A percentile compares a stretch with the other conserved stretches of the same genome.
These are phyloP conservation scores for Vigna unguiculata DNA, from an alignment of 306 rosid species.

Conservation along the genomic window DNA sequence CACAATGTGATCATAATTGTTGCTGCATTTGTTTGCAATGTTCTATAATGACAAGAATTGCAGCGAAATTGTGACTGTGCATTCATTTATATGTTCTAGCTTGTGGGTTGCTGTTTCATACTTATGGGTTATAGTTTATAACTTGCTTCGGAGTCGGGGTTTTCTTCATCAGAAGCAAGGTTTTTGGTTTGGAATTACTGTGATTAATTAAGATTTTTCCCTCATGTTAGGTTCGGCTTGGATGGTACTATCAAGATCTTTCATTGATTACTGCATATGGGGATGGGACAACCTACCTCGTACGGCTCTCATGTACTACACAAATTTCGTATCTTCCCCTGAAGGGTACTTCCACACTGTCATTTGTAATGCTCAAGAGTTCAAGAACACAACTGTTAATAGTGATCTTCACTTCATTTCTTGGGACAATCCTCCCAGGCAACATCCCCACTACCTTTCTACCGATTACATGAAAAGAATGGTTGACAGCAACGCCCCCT, in stretches of 20 bases:
- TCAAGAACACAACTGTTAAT: conserved; percentile 84
- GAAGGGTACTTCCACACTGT: conserved; percentile 95
- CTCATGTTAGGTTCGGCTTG: conserved; percentile 79
- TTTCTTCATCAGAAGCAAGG: background rate
- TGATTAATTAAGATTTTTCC: conserved; percentile 6
- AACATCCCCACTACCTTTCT: conserved; percentile 86
- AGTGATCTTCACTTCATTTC: conserved; percentile 86
- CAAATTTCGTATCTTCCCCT: conserved; percentile 88
- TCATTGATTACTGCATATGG: conserved; percentile 87
- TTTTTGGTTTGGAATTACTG: background rate
- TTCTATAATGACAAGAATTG: too few species aligned
- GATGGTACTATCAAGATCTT: conserved; percentile 88
- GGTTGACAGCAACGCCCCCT: conserved; percentile 76
- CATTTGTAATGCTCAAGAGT: conserved; percentile 81
- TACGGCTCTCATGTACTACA: conserved; percentile 79
- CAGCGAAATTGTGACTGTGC: background rate
- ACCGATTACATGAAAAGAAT: conserved; percentile 61
- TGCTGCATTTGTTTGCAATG: too few species aligned
- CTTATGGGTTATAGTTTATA: conserved; percentile 38
- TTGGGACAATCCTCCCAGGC: conserved; percentile 97
- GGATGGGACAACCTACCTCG: conserved; percentile 98
- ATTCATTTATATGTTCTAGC: background rate
- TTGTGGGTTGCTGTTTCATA: background rate
- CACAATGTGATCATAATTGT: too few species aligned
- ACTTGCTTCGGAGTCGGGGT: background rate